Evolutionary conservation across 108 stramenopile species (phyloP), one percentile per base, ranked within the genome.

Genomic region (Cyclotella sp.): DNA sequence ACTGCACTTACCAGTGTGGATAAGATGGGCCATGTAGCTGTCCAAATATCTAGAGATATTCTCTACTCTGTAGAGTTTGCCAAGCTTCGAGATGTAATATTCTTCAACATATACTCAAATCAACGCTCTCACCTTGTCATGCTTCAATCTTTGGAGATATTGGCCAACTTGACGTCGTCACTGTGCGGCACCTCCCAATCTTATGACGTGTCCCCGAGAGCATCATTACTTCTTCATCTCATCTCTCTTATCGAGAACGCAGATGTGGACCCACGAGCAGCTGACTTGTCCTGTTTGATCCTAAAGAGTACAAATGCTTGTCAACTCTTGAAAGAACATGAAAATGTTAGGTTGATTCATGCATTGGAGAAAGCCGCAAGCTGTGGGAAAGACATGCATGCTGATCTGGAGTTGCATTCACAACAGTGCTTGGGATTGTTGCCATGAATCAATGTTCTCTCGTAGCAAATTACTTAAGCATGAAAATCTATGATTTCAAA

Each of bases 131-230:
- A 47, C 34, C 45, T 52, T 55, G 49, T 22, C 45, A 75, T 40
- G 28, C 63, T 75, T n/a, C 63, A 75, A 54, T 57, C 68, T 12
- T 26, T 70, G 7, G 74, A 75, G 41, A 58, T 75, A 57, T 75
- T 75, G 54, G 63, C 74, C 26, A 75, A 75, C 57, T 49, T 58
- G 16, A 26, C 63, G 24, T 34, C 40, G 12, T 65, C 51, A 14
- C 24, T 42, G 16, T 26, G 42, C 11, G 41, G 27, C 39, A 53
- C n/a, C 26, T 27, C 63, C 6, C 18, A 44, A 46, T 46, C 30
- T 22, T 26, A 42, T 19, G 51, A 55, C 16, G 42, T 72, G 43
- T 44, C 49, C 19, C n/a, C 24, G 27, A 62, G 27, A 42, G 16
- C 15, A 28, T 27, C 29, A 45, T 27, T 51, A 40, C 26, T 47